Base-by-base conservation (phyloP, 331 rosid species). In the Dryas integrifolia region DNA sequence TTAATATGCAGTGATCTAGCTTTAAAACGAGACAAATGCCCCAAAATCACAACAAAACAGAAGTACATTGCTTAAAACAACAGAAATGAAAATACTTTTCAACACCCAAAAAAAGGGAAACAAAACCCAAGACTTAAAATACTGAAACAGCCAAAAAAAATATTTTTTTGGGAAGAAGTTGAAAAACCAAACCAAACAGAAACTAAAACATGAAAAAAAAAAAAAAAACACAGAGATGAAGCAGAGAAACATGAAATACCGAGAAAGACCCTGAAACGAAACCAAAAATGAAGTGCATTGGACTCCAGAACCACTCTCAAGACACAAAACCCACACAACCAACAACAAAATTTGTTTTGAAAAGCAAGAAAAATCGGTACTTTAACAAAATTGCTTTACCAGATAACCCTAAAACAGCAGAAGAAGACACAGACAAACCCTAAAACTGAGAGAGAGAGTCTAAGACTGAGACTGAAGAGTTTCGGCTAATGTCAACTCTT, bases 391-490 rank as follows among this genome's bases (percentile, higher is more conserved):
- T 40, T 9, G 12, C 7, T 12, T 35, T 14, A 51, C 69, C 58
- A n/a, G 47, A n/a, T 5, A 30, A 38, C 0, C 8, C 6, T 16
- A 6, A 15, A 39, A 9, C 3, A 5, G 35, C 9, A 58, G 3
- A 4, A 30, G 43, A 8, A n/a, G 70, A 73, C 35, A 1, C 35
- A 30, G 35, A 30, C 35, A 30, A 73, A 73, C 77, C 77, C 77
- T 73, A 73, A 45, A 73, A 61, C 4, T 46, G 7, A 3, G 35
- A 60, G 4, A 30, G 35, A 30, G 35, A 30, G 35, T 50, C 3
- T 50, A 16, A 5, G 9, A 50, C 56, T 50, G 18, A 14, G 9
- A 15, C 35, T 30, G 35, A 30, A 30, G 16, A 30, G 35, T 50
- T 50, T 50, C 5, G 18, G 7, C 59, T 18, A 44, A 2, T 61